Conservation (phyloP, 495 filamentous ascomycete species). For the Tuber microsphaerosporum region DNA sequence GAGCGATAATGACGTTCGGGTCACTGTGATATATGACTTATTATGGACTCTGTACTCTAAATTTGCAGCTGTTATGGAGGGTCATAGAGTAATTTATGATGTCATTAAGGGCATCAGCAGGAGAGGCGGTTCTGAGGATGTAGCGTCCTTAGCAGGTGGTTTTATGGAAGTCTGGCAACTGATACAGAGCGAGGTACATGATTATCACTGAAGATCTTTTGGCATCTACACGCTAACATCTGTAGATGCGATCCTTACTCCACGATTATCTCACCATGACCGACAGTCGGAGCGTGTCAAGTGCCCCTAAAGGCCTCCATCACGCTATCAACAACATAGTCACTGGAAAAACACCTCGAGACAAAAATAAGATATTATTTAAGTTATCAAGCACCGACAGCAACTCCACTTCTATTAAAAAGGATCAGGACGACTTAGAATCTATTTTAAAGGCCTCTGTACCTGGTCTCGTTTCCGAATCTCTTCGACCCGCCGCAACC, state of each 20-base stretch:
- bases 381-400: constrained; percentile 79
- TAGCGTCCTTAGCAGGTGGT: constrained; percentile 42
- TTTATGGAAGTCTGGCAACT: constrained; percentile 65
- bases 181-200: constrained; percentile 62
- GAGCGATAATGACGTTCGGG: constrained; percentile 62
- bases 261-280: constrained; percentile 98
- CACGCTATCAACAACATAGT: constrained; percentile 52
- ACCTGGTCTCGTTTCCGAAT: constrained; percentile 80
- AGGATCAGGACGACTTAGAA: constrained; percentile 84
- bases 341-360: constrained; percentile 53
- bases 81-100: constrained; percentile 89
- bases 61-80: constrained; percentile 92
- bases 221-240: constrained; percentile 43
- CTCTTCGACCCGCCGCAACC: constrained; percentile 50
- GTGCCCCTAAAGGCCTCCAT: constrained; percentile 48
- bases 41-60: constrained; percentile 90
- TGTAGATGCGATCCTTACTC: constrained; percentile 77
- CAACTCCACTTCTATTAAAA: constrained; percentile 57
- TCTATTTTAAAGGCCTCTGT: constrained; percentile 83
- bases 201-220: neutral
- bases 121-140: constrained; percentile 60
- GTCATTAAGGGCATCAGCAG: constrained; percentile 72
- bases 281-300: constrained; percentile 53
- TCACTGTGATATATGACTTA: constrained; percentile 77
- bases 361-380: constrained; percentile 76